phyloP scores from a whole-genome alignment of 1,139 yeast genomes.

The Diutina pseudorugosa region DNA sequence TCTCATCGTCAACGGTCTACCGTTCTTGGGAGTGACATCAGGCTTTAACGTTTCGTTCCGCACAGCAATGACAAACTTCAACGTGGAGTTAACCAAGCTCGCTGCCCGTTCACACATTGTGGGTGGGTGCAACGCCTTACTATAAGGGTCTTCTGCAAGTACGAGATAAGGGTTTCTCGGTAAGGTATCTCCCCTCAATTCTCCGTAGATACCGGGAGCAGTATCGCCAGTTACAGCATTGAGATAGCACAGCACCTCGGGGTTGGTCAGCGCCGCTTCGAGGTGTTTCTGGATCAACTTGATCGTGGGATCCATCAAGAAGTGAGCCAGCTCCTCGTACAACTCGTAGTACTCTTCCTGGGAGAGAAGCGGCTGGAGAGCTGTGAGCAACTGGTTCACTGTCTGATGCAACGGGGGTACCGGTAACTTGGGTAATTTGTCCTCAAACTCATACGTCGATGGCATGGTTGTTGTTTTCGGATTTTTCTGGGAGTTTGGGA shows the following conservation, averaged over 20 bases:
- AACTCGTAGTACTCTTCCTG: constrained; percentile 29
- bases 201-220: constrained; percentile 56
- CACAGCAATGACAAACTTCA: constrained; percentile 51
- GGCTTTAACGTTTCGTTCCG: constrained; percentile 41
- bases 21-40: constrained; percentile 41
- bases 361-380: constrained; percentile 38
- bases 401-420: constrained; percentile 40
- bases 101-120: constrained; percentile 59
- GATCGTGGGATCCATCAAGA: constrained; percentile 29
- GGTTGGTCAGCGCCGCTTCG: constrained; percentile 23
- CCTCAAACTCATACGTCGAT: not conserved
- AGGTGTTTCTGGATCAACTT: constrained; percentile 41
- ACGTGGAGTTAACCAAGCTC: constrained; percentile 48
- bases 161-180: constrained; percentile 70
- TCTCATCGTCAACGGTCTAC: constrained; percentile 48
- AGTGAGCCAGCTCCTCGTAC: constrained; percentile 29
- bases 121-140: constrained; percentile 44
- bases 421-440: constrained; percentile 30
- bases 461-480: not conserved
- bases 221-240: constrained; percentile 47
- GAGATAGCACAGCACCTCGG: constrained; percentile 37
- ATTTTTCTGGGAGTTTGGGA: too few species aligned
- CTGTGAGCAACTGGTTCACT: constrained; percentile 30
- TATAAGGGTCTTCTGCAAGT: constrained; percentile 59
- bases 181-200: constrained; percentile 48